Base-by-base conservation (phyloP, 495 filamentous ascomycete species). In the Baudoinia panamericana region DNA sequence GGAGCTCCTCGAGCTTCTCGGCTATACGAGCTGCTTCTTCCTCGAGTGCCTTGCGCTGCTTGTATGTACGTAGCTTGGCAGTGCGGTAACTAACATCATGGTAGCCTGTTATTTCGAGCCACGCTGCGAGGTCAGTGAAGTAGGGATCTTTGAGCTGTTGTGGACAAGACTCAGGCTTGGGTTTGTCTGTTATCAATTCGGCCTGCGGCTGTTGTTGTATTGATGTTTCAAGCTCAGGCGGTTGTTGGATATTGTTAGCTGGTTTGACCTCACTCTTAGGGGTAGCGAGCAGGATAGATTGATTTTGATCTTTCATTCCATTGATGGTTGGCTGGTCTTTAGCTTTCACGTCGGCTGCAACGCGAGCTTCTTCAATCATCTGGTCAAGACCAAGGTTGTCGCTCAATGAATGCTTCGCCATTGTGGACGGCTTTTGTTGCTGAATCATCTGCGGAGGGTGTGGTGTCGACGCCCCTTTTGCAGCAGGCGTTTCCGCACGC, bases 91-190 rank as follows among this genome's bases (percentile, higher is more conserved):
- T 52, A 6, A 57, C 49, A 41, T 80, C 63, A 43, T 73, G 62
- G 52, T 70, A 80, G 21, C 68, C 64, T 15, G 75, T 80, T 31
- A 75, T 55, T 22, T 70, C 64, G 22, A 80, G 64, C 71, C 73
- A 80, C 37, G 77, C 71, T 33, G 62, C 55, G 15, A 80, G 51
- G 44, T 78, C 73, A 26, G 53, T 41, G 30, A 51, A 56, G 39
- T 56, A 51, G 10, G 46, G 21, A 24, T 50, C 48, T 21, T 28
- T 31, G 18, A 51, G 16, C 5, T 17, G 23, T 12, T 27, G 24
- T 10, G 46, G n/a, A 13, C 11, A 4, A n/a, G 27, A 6, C 5
- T 5, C 17, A 20, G 8, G 36, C 20, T 15, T 30, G 17, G 36
- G 9, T 11, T 4, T 24, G 12, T 3, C 16, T 18, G 13, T 28